Conservation (phyloP, 2,329 filamentous ascomycete genomes). For the Meredithiella fracta region DNA sequence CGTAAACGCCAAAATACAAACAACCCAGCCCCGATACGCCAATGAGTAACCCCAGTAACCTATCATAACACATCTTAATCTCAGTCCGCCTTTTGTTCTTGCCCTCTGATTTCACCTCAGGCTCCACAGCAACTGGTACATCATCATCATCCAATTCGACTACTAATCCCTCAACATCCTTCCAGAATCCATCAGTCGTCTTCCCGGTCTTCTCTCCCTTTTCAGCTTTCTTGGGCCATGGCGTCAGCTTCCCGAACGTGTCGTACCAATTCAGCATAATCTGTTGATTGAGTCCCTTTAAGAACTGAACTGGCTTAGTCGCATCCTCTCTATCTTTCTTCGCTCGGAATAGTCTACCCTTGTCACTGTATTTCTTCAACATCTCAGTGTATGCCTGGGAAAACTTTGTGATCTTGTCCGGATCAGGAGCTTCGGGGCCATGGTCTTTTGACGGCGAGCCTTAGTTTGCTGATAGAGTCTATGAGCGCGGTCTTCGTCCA, state of each 20-base stretch:
- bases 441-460: constrained; percentile 33
- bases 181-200: neutral
- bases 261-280: constrained; percentile 21
- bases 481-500: constrained; percentile 29
- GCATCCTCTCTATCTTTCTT: constrained; percentile 36
- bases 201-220: neutral
- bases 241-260: constrained; percentile 19
- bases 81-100: neutral
- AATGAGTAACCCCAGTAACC: no score
- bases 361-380: constrained; percentile 29
- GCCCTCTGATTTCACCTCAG: neutral
- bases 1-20: neutral
- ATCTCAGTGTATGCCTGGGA: constrained; percentile 30
- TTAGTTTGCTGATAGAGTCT: constrained; percentile 40
- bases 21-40: neutral
- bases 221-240: neutral
- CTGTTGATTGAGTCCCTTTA: constrained; percentile 23
- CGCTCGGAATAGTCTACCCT: constrained; percentile 43
- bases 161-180: neutral
- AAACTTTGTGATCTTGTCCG: constrained; percentile 24
- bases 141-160: neutral
- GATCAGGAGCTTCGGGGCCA: constrained; percentile 18
- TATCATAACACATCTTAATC: no score
- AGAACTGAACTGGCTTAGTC: constrained; percentile 29
- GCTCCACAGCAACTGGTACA: neutral